Conservation (phyloP, 208 protist genomes). For the Kentomonas sorsogonicus region DNA sequence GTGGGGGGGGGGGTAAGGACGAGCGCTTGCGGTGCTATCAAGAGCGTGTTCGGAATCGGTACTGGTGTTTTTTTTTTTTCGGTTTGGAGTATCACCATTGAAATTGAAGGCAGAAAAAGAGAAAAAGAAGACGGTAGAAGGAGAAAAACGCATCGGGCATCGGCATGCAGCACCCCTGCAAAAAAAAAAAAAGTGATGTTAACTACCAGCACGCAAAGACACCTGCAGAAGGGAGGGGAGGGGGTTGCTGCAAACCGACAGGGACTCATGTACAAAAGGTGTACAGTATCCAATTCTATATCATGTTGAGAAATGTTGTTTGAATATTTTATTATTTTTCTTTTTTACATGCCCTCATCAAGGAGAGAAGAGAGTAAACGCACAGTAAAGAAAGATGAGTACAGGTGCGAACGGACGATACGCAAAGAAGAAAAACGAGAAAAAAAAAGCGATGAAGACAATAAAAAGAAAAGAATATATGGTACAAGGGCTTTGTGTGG, state of each 20-base stretch:
- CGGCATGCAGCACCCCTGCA: neutral
- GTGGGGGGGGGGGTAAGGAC: too few species aligned
- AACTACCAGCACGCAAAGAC: too few species aligned
- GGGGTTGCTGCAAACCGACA: too few species aligned
- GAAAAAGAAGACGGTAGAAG: neutral
- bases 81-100: neutral
- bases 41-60: too few species aligned
- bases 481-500: neutral
- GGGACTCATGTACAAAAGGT: too few species aligned
- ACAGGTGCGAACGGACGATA: neutral
- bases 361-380: conserved; percentile 10
- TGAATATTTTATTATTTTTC: too few species aligned
- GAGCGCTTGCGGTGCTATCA: too few species aligned
- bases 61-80: conserved; percentile 1
- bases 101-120: neutral
- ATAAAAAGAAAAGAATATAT: conserved; percentile 13
- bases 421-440: conserved; percentile 1
- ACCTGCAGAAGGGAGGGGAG: too few species aligned
- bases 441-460: conserved; percentile 13
- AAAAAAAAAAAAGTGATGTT: neutral
- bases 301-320: too few species aligned
- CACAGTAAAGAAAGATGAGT: conserved; percentile 9
- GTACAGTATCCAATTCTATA: too few species aligned
- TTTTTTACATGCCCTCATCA: neutral
- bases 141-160: neutral